phyloP scores from a whole-genome alignment of 176 grass and related monocot species.

The sorghum (Sorghum bicolor) region DNA sequence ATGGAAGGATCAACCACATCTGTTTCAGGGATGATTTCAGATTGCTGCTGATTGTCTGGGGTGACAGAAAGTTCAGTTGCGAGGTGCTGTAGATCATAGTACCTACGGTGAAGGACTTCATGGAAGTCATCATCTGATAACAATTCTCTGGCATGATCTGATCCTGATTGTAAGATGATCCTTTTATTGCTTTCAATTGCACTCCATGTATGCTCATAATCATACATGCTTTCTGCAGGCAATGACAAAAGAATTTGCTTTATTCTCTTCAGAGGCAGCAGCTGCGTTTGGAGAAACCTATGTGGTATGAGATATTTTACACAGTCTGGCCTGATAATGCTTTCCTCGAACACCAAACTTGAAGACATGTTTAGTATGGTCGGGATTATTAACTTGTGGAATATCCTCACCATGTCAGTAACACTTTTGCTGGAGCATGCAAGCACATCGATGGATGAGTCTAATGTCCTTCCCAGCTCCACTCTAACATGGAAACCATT shows the following conservation, averaged over 20 bases:
- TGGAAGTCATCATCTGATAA: slow-evolving; percentile 83
- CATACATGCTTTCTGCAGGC: slow-evolving; percentile 77
- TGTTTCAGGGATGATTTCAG: slow-evolving; percentile 35
- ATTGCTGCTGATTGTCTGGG: slow-evolving; percentile 37
- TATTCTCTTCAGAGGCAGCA: slow-evolving; percentile 63
- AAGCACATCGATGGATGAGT: slow-evolving; percentile 71
- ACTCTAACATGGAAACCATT: slow-evolving; percentile 70
- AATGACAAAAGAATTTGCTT: slow-evolving; percentile 78
- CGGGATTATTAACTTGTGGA: slow-evolving; percentile 68
- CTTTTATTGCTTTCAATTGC: slow-evolving; percentile 55
- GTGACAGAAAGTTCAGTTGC: slow-evolving; percentile 59
- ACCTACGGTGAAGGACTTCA: slow-evolving; percentile 76
- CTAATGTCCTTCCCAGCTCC: slow-evolving; percentile 48
- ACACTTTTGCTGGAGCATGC: slow-evolving; percentile 82
- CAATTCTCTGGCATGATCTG: slow-evolving; percentile 65
- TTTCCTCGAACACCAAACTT: slow-evolving; percentile 69
- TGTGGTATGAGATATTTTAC: slow-evolving; percentile 58
- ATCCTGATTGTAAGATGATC: slow-evolving; percentile 53
- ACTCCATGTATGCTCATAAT: slow-evolving; percentile 78
- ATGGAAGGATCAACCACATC: slow-evolving; percentile 64
- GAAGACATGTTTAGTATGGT: slow-evolving; percentile 60
- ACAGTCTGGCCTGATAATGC: slow-evolving; percentile 71
- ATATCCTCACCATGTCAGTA: slow-evolving; percentile 70
- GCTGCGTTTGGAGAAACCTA: slow-evolving; percentile 60
- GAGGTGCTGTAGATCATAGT: slow-evolving; percentile 86